Percentiles rank a stretch among this genome's conserved stretches.
phyloP scores from a whole-genome alignment of 768 basidiomycete genomes.

The Termitomyces sp. region DNA sequence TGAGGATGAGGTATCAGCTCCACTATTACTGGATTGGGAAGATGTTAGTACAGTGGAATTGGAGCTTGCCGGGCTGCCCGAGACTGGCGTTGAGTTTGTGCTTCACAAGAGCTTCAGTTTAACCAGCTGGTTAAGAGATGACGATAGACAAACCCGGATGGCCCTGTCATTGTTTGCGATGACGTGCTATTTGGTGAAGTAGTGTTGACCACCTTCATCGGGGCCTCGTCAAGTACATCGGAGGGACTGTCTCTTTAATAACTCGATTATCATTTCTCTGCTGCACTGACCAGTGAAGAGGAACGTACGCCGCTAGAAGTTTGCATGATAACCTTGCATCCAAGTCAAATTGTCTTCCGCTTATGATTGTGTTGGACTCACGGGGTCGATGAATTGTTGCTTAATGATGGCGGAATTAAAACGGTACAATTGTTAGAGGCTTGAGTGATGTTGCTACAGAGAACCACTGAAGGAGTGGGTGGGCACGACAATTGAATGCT shows the following conservation, averaged over 20 bases:
- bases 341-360: neutral
- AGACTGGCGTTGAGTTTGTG: too few species aligned
- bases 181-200: neutral
- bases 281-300: neutral
- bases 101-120: neutral
- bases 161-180: neutral
- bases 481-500: neutral
- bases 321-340: neutral
- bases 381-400: neutral
- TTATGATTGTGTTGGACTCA: neutral
- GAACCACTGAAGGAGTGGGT: fast-evolving
- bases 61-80: neutral
- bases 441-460: neutral
- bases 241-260: neutral
- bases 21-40: too few species aligned
- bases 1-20: neutral
- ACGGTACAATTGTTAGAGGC: fast-evolving
- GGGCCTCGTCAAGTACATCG: neutral
- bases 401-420: neutral
- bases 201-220: neutral
- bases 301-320: neutral
- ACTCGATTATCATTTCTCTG: neutral
- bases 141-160: neutral
- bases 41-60: too few species aligned
- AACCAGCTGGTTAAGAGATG: neutral